Evolutionary conservation across 805 yeast species (phyloP), one percentile per base, ranked within the genome.

Genomic region (Cyberlindnera maclurae): DNA sequence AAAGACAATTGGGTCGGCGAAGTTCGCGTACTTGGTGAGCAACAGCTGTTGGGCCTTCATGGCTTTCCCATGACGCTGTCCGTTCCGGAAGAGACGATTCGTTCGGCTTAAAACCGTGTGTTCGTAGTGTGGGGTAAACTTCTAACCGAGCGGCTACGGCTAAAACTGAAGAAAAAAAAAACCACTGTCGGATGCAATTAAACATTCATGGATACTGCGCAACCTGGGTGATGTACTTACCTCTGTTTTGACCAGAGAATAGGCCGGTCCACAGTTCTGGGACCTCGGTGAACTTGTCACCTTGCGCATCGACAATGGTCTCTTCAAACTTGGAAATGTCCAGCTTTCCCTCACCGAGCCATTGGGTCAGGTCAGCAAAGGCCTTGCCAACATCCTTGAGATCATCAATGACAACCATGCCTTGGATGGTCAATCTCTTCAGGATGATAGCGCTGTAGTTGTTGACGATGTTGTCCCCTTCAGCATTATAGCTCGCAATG

Each of bases 401-500:
- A 46, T 61, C 64, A 49, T 79, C 81, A 32, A 61, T 48, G 15
- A 75, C 63, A 26, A 78, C 65, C 49, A 78, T 67, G 18, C 86
- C 85, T 43, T 60, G 63, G 24, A 77, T 65, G 0, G 60, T 63
- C 37, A 79, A 55, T 52, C 82, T 67, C 52, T 67, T 73, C 31
- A 65, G 60, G 44, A 77, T 65, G 29, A 79, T 67, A 35, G 58
- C 45, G 12, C 56, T 43, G 63, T 73, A 73, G 37, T 59, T 63
- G 27, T 57, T 57, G 49, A 74, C 64, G 1, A 52, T 20, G 18
- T 38, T 59, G 15, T 57, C 50, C 37, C 63, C 60, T 9, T 51
- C 50, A 11, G 48, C 42, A 51, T 77, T 73, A 56, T 77, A 79
- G 36, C 75, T 73, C 26, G 82, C 59, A 43, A 79, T 75, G 12